phyloP scores from a whole-genome alignment of 2,329 filamentous ascomycete species.

The Colletotrichum sp. region DNA sequence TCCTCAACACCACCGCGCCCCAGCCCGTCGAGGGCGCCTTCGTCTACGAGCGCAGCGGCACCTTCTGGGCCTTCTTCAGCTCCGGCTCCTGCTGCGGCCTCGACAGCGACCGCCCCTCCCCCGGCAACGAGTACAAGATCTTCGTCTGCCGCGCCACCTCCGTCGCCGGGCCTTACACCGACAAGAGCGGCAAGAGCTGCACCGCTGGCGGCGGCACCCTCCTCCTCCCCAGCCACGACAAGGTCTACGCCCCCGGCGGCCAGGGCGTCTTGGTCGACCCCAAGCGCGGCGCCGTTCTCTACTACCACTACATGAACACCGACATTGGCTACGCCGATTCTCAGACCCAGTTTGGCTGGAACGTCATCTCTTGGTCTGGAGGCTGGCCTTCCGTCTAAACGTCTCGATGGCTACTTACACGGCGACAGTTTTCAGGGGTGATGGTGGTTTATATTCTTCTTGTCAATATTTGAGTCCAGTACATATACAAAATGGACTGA shows the following conservation, averaged over 20 bases:
- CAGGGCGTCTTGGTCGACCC: conserved; percentile 49
- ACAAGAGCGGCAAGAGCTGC: conserved; percentile 58
- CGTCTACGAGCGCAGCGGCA: conserved; percentile 58
- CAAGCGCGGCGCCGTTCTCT: conserved; percentile 44
- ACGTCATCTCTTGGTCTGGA: conserved; percentile 51
- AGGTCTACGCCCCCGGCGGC: conserved; percentile 69
- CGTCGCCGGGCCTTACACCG: conserved; percentile 60
- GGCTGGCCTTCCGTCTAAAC: conserved; percentile 49
- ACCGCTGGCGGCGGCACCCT: conserved; percentile 65
- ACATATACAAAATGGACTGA: background rate
- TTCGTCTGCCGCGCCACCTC: conserved; percentile 64
- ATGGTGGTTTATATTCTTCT: background rate
- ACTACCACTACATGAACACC: conserved; percentile 42
- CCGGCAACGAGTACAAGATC: conserved; percentile 70
- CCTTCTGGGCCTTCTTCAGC: conserved; percentile 71
- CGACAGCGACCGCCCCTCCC: conserved; percentile 52
- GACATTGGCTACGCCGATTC: conserved; percentile 36
- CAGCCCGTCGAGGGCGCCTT: conserved; percentile 63
- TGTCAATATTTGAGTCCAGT: background rate
- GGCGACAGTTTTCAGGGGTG: background rate
- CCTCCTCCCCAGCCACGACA: conserved; percentile 64
- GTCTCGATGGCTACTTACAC: too few species aligned
- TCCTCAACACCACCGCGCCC: conserved; percentile 54
- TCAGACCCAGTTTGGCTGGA: conserved; percentile 57
- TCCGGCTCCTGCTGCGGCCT: conserved; percentile 68